Evolutionary conservation across 495 filamentous ascomycete genomes (phyloP).

Genomic region (Saxophila tyrrhenica): DNA sequence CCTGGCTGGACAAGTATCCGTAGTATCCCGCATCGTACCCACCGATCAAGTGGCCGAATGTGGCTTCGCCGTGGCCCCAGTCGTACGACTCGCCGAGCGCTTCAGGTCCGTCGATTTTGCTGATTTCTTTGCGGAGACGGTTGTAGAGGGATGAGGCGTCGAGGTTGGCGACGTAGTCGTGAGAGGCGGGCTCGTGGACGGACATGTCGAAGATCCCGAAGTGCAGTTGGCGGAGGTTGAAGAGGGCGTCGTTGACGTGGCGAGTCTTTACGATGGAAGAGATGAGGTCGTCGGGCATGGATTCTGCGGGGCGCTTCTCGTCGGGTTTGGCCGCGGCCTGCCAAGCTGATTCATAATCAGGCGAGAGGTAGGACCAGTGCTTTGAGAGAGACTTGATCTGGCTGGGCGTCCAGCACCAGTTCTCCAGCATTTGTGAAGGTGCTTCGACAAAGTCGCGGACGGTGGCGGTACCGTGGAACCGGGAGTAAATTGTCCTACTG

Average conservation of each 20-base stretch:
- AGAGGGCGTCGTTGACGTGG: constrained; percentile 59
- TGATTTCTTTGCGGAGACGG: constrained; percentile 40
- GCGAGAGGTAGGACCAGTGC: constrained; percentile 53
- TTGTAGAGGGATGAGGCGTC: constrained; percentile 32
- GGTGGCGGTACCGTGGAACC: constrained; percentile 63
- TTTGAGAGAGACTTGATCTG: constrained; percentile 54
- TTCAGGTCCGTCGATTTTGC: constrained; percentile 53
- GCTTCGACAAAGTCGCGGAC: constrained; percentile 66
- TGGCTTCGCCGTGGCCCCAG: constrained; percentile 60
- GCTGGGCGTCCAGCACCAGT: constrained; percentile 64
- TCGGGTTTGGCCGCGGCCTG: constrained; percentile 36
- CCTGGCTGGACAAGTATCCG: constrained; percentile 55
- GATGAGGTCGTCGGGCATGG: constrained; percentile 53
- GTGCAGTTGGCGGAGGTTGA: constrained; percentile 57
- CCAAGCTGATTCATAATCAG: constrained; percentile 48
- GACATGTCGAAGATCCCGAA: constrained; percentile 56
- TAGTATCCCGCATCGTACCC: constrained; percentile 69
- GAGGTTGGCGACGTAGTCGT: constrained; percentile 26
- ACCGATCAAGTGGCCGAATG: constrained; percentile 61
- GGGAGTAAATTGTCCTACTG: constrained; percentile 51
- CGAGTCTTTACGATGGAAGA: constrained; percentile 51
- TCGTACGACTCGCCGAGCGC: constrained; percentile 40
- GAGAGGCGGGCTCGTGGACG: constrained; percentile 31
- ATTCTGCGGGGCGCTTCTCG: constrained; percentile 34
- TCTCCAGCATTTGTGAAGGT: constrained; percentile 63